phyloP scores from a whole-genome alignment of 2,329 filamentous ascomycete genomes.

The Cytospora chrysosperma region DNA sequence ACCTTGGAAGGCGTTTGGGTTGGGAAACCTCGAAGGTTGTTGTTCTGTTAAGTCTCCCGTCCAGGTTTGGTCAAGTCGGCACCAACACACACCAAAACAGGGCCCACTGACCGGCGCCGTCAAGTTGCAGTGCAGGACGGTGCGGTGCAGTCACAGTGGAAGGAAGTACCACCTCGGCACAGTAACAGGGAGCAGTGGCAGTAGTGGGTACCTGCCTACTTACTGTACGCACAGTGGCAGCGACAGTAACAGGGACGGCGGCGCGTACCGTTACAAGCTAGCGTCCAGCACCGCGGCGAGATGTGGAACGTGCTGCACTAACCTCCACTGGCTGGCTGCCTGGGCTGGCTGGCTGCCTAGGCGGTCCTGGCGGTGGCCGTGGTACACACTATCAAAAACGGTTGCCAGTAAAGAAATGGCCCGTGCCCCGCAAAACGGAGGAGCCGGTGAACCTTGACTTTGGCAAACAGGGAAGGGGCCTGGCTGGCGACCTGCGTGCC shows the following conservation, averaged over 20 bases:
- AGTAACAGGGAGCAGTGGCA: no score
- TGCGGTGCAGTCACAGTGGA: neutral
- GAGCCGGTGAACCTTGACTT: neutral
- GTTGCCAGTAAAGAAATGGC: neutral
- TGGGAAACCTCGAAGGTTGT: slow-evolving; percentile 1
- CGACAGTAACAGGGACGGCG: neutral
- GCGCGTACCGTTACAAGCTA: neutral
- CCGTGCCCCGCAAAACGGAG: neutral
- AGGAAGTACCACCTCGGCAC: neutral
- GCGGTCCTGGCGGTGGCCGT: neutral
- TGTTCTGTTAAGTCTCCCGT: neutral
- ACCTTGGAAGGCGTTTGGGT: neutral
- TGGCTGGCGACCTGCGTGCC: neutral
- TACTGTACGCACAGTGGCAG: neutral
- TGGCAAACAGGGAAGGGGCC: neutral
- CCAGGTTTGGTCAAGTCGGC: slow-evolving; percentile 4
- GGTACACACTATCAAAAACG: neutral
- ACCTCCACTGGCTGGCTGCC: no score
- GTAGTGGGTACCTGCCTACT: neutral
- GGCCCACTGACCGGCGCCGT: neutral
- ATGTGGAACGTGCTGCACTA: neutral
- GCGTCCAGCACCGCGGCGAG: neutral
- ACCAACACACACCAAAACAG: neutral
- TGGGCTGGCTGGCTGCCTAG: no score
- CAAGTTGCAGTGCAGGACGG: neutral